Conservation (phyloP, 768 basidiomycete genomes). For the Phaffia tasmanica region DNA sequence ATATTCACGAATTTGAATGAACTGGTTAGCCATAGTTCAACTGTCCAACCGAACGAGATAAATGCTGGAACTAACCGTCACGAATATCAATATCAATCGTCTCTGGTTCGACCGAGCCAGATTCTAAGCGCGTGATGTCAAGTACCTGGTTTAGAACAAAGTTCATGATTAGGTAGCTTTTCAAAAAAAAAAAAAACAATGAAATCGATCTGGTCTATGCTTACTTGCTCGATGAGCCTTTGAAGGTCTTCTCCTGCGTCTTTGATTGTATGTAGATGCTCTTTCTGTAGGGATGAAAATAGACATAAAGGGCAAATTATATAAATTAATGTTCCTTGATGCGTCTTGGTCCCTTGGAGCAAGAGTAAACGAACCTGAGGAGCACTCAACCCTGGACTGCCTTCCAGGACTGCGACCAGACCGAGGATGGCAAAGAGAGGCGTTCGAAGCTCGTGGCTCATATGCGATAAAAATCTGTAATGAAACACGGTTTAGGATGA, state of each 20-base stretch:
- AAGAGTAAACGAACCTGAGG: no score
- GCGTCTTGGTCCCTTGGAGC: no score
- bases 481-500: no score
- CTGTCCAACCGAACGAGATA: not conserved
- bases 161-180: not conserved
- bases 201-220: not conserved
- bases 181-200: no score
- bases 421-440: conserved; percentile 20
- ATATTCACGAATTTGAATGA: no score
- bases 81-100: conserved; percentile 5
- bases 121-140: not conserved
- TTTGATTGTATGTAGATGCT: conserved; percentile 8
- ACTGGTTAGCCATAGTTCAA: no score
- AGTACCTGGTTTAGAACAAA: no score
- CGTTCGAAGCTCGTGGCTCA: conserved; percentile 18
- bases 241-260: conserved; percentile 18
- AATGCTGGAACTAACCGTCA: not conserved
- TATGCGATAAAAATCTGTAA: no score
- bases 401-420: conserved; percentile 20
- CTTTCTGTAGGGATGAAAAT: conserved; percentile 2
- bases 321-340: no score
- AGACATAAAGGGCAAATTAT: not conserved
- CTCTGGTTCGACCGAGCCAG: conserved; percentile 13
- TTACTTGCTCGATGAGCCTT: conserved; percentile 16
- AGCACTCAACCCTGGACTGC: conserved; percentile 7